Conservation (phyloP, 2,329 filamentous ascomycete genomes). For the Shiraia bambusicola region DNA sequence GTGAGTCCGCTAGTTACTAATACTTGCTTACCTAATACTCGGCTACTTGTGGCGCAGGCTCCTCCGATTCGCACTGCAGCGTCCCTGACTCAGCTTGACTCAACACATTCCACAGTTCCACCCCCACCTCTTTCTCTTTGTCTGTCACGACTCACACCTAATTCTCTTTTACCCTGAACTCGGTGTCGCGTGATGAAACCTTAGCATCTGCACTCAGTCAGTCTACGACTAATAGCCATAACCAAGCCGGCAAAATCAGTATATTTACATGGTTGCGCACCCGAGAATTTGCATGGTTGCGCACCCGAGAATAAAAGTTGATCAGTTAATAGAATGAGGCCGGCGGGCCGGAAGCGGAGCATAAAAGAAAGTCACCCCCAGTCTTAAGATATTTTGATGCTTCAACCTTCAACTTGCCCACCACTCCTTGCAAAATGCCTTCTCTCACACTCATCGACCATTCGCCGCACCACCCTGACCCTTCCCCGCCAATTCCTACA, state of each 20-base stretch:
- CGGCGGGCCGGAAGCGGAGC: too few species aligned
- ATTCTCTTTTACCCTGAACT: too few species aligned
- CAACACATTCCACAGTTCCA: constrained; percentile 9
- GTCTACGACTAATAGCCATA: too few species aligned
- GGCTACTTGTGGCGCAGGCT: not conserved
- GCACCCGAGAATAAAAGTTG: too few species aligned
- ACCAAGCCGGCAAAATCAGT: too few species aligned
- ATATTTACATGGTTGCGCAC: too few species aligned
- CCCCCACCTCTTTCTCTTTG: not conserved
- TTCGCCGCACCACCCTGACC: constrained; percentile 81
- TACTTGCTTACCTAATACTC: too few species aligned
- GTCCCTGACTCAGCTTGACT: constrained; percentile 11
- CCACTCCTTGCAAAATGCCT: constrained; percentile 40
- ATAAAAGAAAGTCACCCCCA: not conserved
- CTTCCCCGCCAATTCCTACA: constrained; percentile 69
- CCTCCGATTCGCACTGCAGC: constrained; percentile 1
- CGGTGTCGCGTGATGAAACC: not conserved
- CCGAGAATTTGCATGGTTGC: too few species aligned
- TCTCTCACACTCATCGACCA: constrained; percentile 66
- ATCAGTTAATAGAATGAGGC: too few species aligned
- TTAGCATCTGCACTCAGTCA: not conserved
- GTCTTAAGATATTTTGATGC: not conserved
- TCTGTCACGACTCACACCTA: too few species aligned
- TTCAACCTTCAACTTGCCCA: too few species aligned
- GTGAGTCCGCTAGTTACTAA: too few species aligned